A percentile compares a stretch with the other conserved stretches of the same genome.
phyloP scores from a whole-genome alignment of 2,329 filamentous ascomycete genomes.

The Calonectria pseudoturangicola region DNA sequence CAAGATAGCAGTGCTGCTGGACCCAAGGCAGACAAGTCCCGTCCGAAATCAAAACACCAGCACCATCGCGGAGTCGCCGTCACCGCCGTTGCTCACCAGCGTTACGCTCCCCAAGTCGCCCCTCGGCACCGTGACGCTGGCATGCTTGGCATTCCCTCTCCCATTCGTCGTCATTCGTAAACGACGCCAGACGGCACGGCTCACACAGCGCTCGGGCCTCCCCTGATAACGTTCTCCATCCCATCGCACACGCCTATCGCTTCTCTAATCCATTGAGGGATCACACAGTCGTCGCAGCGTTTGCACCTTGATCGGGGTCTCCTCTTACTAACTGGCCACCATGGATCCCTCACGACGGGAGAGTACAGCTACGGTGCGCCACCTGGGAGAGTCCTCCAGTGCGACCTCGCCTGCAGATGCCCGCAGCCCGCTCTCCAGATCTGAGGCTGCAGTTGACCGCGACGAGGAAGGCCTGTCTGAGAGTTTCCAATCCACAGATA shows the following conservation, averaged over 20 bases:
- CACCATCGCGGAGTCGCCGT: constrained; percentile 26
- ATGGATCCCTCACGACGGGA: constrained; percentile 67
- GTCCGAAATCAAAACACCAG: constrained; percentile 30
- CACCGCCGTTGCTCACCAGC: constrained; percentile 27
- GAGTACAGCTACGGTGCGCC: constrained; percentile 60
- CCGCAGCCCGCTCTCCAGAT: constrained; percentile 62
- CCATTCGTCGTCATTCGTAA: constrained; percentile 40
- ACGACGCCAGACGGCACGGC: constrained; percentile 36
- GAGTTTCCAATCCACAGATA: constrained; percentile 76
- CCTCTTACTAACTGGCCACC: constrained; percentile 43
- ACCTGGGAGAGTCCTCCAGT: constrained; percentile 60
- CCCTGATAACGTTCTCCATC: constrained; percentile 28
- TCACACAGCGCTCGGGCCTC: constrained; percentile 39
- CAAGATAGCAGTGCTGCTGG: constrained; percentile 15
- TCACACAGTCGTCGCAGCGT: constrained; percentile 31
- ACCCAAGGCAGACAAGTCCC: constrained; percentile 1
- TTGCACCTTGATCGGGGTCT: constrained; percentile 30
- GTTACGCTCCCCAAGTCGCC: constrained; percentile 38
- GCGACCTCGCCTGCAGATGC: constrained; percentile 71
- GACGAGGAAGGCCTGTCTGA: constrained; percentile 69
- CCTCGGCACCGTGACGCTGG: constrained; percentile 52
- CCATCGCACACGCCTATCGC: neutral
- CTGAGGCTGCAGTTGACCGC: constrained; percentile 59
- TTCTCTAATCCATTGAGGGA: constrained; percentile 33
- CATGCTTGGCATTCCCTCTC: constrained; percentile 55